Evolutionary conservation across 78 protist genomes (phyloP), one percentile per base, ranked within the genome.

Genomic region (Mastigamoeba balamuthi): DNA sequence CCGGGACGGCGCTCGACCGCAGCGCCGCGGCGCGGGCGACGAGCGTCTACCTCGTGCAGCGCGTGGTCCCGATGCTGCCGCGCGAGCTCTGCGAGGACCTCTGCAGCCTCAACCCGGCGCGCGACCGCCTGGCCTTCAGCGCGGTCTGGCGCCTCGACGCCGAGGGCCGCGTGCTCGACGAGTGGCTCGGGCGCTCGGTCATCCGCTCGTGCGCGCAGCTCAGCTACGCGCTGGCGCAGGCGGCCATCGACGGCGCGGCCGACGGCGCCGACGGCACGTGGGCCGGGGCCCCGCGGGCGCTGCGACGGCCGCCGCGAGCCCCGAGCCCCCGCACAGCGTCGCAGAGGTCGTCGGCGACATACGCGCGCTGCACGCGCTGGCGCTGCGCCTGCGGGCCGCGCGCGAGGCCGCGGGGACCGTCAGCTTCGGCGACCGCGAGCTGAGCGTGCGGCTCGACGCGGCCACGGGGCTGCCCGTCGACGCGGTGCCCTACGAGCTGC

Each of bases 11-110:
- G n/a, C 78, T 90, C 23, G 97, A 94, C 58, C 9, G 35, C 35
- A 80, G 68, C 43, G 98, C 97, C 6, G 25, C 4, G 35, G 6
- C 48, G n/a, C 77, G 93, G 33, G 82, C 92, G 17, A 93, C 96
- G 1, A 76, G 93, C 10, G 83, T 82, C 4, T 95, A 95, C 48
- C 75, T 95, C 38, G 91, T 92, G 27, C 84, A 92, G 37, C 48
- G 86, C 1, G 96, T 81, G 5, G 74, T 88, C 48, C 95, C 94
- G 2, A 95, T 95, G 98, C 74, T 95, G 0, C 97, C 96, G n/a
- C 48, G 70, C 33, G 40, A 84, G 25, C 69, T 95, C 37, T 67
- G 91, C 30, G 85, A 88, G 48, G 48, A 90, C n/a, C 74, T 93
- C 36, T 92, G 97, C 75, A 87, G 94, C 0, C 87, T 96, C 38